Base-by-base conservation (phyloP, 495 filamentous ascomycete species). In the Daldinia childiae region DNA sequence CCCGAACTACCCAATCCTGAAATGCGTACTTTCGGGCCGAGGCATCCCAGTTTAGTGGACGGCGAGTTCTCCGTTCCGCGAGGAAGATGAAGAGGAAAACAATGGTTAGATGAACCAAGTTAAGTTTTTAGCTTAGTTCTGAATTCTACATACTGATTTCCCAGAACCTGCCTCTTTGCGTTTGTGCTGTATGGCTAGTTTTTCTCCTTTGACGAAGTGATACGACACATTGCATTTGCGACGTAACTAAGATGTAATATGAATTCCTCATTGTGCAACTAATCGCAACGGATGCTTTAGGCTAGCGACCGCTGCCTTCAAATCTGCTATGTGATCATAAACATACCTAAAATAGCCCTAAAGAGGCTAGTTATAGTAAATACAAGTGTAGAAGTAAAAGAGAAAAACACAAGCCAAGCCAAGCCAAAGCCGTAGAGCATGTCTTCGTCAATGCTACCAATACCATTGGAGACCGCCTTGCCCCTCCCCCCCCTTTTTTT, bases 131-230 rank as follows among this genome's bases (percentile, higher is more conserved):
- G 57, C 64, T 65, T 68, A 64, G 70, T 60, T 68, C 59, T 43
- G 38, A 72, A 68, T 68, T 68, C 57, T 63, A 73, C 59, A 34
- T 21, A 19, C 27, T 65, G 61, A 73, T 69, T 68, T 69, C 43
- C 56, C 50, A 24, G 3, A 19, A 27, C 17, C 26, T 34, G n/a
- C 17, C n/a, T 38, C 29, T 9, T 29, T 29, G 27, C 27, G 27
- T 58, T 34, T 36, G 34, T 12, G 41, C 43, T 21, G 9, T 24
- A 48, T 24, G 19, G 43, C 43, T 45, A 45, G 11, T 14, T 36
- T 36, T 14, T 48, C 8, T 48, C 9, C 11, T 24, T 48, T 24
- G 21, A 48, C 21, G 17, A 24, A 24, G 43, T 48, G 43, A 48
- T 24, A 48, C 17, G 34, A 14, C 6, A 48, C 3, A 21, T 3